Conservation (phyloP, 306 rosid genomes). For the Casuarina glauca region DNA sequence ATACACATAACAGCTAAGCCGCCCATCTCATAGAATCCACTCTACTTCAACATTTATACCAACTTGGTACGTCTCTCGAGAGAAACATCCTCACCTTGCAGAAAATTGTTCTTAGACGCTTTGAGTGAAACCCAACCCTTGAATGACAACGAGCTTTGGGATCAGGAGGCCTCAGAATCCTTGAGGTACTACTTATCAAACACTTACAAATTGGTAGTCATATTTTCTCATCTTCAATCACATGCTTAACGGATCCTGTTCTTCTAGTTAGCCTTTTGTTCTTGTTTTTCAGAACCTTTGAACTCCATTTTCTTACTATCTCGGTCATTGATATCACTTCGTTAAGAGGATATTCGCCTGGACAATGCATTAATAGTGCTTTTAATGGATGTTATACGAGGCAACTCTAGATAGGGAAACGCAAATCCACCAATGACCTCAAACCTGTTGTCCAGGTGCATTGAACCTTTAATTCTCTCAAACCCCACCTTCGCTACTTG, state of each 20-base stretch:
- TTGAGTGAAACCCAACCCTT: too few relatives aligned
- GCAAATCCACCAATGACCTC: too few relatives aligned
- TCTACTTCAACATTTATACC: background rate
- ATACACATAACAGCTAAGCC: background rate
- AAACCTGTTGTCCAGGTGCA: constrained; percentile 41
- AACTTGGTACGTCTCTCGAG: background rate
- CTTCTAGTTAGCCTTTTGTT: too few relatives aligned
- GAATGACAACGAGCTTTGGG: background rate
- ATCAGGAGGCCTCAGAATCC: background rate
- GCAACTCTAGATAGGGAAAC: background rate
- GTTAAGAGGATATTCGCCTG: too few relatives aligned
- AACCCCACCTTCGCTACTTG: background rate
- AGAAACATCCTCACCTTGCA: background rate
- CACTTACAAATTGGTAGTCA: too few relatives aligned
- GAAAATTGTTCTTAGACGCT: too few relatives aligned
- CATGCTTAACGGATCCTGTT: too few relatives aligned
- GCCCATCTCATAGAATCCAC: background rate
- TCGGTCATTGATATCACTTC: too few relatives aligned
- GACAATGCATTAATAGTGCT: background rate
- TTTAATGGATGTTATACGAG: background rate
- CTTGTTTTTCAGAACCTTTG: too few relatives aligned
- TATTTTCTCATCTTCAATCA: too few relatives aligned
- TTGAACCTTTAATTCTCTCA: constrained; percentile 11
- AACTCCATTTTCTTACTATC: too few relatives aligned
- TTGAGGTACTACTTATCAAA: background rate